Conservation (phyloP, 129 eudicot species). For the Pseudognaphalium luteoalbum region DNA sequence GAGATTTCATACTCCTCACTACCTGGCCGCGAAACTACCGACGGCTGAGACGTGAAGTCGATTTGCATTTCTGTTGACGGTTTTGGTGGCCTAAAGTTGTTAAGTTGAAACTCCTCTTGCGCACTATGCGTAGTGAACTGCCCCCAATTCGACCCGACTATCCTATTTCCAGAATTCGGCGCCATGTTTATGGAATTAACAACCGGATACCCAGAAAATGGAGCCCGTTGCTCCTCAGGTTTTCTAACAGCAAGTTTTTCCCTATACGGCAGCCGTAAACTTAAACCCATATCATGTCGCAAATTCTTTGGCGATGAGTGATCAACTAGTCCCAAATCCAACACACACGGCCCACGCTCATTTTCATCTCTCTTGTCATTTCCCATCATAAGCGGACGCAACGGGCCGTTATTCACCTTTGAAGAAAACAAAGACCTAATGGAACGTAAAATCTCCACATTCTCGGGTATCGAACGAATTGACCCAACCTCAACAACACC, state of each 20-base stretch:
- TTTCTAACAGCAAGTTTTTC: constrained; percentile 60
- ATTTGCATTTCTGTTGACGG: constrained; percentile 55
- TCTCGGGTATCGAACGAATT: constrained; percentile 58
- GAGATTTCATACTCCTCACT: constrained; percentile 61
- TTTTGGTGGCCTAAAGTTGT: constrained; percentile 28
- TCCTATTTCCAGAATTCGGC: too few species aligned
- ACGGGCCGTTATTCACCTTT: constrained; percentile 10
- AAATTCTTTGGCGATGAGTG: constrained; percentile 49
- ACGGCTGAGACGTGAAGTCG: constrained; percentile 40
- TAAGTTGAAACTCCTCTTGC: too few species aligned
- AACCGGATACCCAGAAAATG: constrained; percentile 22
- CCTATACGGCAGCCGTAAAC: constrained; percentile 40
- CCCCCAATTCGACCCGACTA: constrained; percentile 36
- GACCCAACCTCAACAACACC: constrained; percentile 90
- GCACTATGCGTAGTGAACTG: constrained; percentile 21
- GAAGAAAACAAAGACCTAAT: constrained; percentile 55
- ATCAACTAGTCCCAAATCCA: too few species aligned
- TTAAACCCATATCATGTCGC: constrained; percentile 67
- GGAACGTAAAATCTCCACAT: constrained; percentile 42
- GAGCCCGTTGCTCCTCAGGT: constrained; percentile 45
- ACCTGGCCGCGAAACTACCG: constrained; percentile 47
- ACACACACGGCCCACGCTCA: too few species aligned
- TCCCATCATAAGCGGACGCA: background rate
- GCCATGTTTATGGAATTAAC: too few species aligned
- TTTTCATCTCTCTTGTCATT: too few species aligned